Evolutionary conservation across 805 yeast species (phyloP), one percentile per base, ranked within the genome.

Genomic region (Starmerella stellata): DNA sequence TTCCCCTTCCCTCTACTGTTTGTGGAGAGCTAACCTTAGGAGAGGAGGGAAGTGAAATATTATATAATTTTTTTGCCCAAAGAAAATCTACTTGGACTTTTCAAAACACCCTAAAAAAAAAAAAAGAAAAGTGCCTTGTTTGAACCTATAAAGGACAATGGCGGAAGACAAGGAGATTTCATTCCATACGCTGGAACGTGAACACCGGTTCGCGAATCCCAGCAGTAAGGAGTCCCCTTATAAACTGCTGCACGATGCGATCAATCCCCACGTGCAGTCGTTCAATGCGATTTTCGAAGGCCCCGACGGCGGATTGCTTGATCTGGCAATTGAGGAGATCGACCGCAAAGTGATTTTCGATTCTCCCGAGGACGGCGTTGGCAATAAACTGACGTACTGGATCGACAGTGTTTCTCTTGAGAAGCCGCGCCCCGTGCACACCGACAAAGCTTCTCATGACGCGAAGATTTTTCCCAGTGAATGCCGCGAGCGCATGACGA

Each of bases 281-380:
- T 90, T 90, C 67, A 78, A 90, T 65, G 95, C 95, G 4, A 65
- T 90, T 41, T 79, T 93, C 19, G 93, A 80, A 42, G 94, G 93
- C 33, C 73, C 79, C 19, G 74, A 66, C 33, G 93, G 87, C 35
- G 95, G 95, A 4, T 59, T 90, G 20, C 65, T 90, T 43, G 82
- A 85, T 56, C 62, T 77, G 37, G 95, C 79, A 2, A 92, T 78
- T 35, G 68, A 76, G 52, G 96, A 90, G 54, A 82, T 90, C 44
- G 98, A 96, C 8, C 61, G 71, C 43, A 80, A 76, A 53, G 74
- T 83, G 15, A 75, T 82, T 11, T 87, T 81, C 55, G 98, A 90
- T 58, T 74, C 83, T 21, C 70, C 64, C 43, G 82, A 77, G 38
- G 58, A 69, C 7, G 68, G 62, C 34, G 36, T 42, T 14, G 69